Percentiles rank a stretch among this genome's conserved stretches.
phyloP scores from a whole-genome alignment of 306 rosid genomes.

The Cicer arietinum region DNA sequence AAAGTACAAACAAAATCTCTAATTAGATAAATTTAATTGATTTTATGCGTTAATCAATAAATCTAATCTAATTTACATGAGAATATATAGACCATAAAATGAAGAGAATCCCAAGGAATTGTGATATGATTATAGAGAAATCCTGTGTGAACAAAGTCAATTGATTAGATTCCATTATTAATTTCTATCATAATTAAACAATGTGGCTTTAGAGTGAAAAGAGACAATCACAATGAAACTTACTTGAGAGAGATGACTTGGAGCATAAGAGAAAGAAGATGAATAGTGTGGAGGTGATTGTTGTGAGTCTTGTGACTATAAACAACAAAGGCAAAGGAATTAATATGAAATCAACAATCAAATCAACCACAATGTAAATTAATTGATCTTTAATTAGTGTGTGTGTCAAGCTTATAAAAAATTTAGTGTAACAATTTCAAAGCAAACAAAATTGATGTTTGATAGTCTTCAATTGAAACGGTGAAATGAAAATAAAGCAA shows the following conservation, averaged over 20 bases:
- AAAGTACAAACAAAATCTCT: neutral
- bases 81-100: constrained; percentile 42
- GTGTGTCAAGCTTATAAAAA: neutral
- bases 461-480: neutral
- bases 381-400: neutral
- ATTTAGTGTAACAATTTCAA: neutral
- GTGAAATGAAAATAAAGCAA: neutral
- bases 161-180: constrained; percentile 11
- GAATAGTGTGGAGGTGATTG: constrained; percentile 35
- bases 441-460: constrained; percentile 5
- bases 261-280: constrained; percentile 49
- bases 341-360: neutral
- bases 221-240: constrained; percentile 28
- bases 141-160: constrained; percentile 48
- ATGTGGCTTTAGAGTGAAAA: constrained; percentile 18
- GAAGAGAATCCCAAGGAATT: constrained; percentile 47
- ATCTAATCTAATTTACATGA: constrained; percentile 39
- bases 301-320: constrained; percentile 45
- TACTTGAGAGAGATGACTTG: constrained; percentile 49
- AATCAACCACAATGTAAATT: neutral
- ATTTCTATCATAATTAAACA: constrained; percentile 15
- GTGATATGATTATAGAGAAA: constrained; percentile 44
- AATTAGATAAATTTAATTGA: neutral
- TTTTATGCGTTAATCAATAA: neutral
- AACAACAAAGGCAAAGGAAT: constrained; percentile 33